Percentiles rank a stretch among this genome's conserved stretches.
These are phyloP conservation scores for Astrothelium macrocarpum DNA, from an alignment of 495 filamentous ascomycete genomes.

Conservation along the genomic window DNA sequence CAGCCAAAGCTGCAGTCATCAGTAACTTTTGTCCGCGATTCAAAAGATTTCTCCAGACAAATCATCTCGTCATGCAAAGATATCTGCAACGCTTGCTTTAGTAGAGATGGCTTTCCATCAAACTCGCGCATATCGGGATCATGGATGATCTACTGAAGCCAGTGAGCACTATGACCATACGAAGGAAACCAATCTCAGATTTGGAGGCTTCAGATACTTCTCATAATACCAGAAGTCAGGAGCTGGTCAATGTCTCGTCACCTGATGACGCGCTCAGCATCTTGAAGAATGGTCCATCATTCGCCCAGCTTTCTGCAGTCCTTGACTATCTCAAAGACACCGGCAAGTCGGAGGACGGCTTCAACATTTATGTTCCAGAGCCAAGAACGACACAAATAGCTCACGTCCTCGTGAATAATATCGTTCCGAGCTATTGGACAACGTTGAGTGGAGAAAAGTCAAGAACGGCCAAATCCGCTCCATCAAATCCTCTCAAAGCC, in stretches of 20 bases:
- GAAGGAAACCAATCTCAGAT: not conserved
- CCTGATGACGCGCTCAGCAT: constrained; percentile 51
- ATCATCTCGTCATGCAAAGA: not conserved
- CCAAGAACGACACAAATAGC: constrained; percentile 61
- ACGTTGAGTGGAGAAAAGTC: not conserved
- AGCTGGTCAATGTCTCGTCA: constrained; percentile 23
- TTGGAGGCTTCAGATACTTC: not conserved
- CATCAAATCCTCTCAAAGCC: not conserved
- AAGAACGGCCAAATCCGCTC: not conserved
- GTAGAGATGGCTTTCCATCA: not conserved
- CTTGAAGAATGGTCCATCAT: constrained; percentile 56
- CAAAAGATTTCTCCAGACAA: not conserved
- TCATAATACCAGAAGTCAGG: not conserved
- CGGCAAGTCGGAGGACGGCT: constrained; percentile 25
- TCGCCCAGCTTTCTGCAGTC: constrained; percentile 43
- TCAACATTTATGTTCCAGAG: constrained; percentile 54
- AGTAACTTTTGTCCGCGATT: too few relatives aligned
- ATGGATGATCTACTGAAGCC: constrained; percentile 33
- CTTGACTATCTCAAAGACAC: constrained; percentile 45
- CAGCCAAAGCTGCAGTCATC: too few relatives aligned
- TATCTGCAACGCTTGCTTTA: not conserved
- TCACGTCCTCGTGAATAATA: constrained; percentile 55
- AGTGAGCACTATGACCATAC: constrained; percentile 15
- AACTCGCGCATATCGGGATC: not conserved
- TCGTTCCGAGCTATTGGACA: constrained; percentile 71